Percentiles rank a stretch among this genome's conserved stretches.
phyloP scores from a whole-genome alignment of 192 early-diverging fungal species.

The Pecoramyces ruminantium region DNA sequence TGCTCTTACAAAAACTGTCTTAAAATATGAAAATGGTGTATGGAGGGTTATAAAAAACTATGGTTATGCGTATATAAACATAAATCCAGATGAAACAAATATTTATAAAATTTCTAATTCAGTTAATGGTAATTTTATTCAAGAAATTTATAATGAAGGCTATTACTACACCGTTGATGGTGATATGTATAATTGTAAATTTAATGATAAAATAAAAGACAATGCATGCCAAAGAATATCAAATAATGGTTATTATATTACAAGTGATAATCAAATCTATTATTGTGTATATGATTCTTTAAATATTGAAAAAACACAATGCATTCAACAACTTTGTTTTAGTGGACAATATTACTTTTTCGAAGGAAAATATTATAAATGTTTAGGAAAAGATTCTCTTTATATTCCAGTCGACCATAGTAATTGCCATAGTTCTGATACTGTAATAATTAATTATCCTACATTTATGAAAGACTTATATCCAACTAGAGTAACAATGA shows the following conservation, averaged over 20 bases:
- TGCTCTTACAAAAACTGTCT: not conserved
- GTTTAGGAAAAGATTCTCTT: not conserved
- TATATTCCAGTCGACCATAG: not conserved
- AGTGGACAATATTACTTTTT: not conserved
- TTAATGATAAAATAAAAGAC: not conserved
- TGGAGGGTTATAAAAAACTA: not conserved
- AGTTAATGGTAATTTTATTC: not conserved
- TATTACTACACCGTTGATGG: not conserved
- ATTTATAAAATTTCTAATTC: not conserved
- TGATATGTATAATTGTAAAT: not conserved
- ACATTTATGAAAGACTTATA: not conserved
- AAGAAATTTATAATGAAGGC: not conserved
- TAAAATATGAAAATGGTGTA: not conserved
- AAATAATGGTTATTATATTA: not conserved
- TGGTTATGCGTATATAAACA: not conserved
- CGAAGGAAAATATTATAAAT: not conserved
- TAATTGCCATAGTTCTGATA: not conserved
- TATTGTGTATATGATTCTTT: not conserved
- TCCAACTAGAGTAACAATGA: not conserved
- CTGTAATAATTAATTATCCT: not conserved
- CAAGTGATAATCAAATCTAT: not conserved
- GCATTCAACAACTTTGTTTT: not conserved
- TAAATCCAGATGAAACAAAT: not conserved
- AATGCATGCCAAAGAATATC: not conserved
- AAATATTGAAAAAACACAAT: not conserved